phyloP scores from a whole-genome alignment of 108 stramenopile genomes.

The Craspedostauros australis region DNA sequence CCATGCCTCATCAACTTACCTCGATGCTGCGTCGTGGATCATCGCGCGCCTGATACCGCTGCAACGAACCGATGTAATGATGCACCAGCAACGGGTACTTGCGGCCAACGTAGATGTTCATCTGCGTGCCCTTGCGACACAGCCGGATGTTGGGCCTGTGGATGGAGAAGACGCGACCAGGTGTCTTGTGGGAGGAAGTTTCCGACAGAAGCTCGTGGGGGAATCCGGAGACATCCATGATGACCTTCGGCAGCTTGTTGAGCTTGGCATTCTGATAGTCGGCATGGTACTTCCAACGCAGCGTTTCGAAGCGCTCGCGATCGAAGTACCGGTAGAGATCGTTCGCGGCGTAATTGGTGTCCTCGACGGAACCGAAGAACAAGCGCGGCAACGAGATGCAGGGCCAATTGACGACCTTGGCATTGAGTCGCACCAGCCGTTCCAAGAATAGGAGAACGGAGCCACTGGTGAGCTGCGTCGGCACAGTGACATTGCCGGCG shows the following conservation, averaged over 20 bases:
- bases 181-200: too few species aligned
- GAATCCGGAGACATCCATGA: slow-evolving; percentile 21
- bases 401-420: slow-evolving; percentile 3
- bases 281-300: slow-evolving; percentile 13
- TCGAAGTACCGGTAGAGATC: too few species aligned
- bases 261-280: slow-evolving; percentile 7
- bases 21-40: background rate
- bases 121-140: slow-evolving; percentile 20
- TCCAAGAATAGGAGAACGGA: background rate
- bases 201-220: background rate
- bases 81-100: slow-evolving; percentile 10
- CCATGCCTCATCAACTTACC: too few species aligned
- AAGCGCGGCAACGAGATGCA: slow-evolving; percentile 10
- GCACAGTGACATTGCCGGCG: background rate
- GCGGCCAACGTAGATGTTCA: slow-evolving; percentile 5
- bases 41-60: background rate
- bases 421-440: background rate
- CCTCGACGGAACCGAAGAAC: slow-evolving; percentile 7
- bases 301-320: slow-evolving; percentile 12
- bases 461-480: background rate
- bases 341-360: too few species aligned
- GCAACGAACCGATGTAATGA: slow-evolving; percentile 18
- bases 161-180: slow-evolving; percentile 1
- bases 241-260: slow-evolving; percentile 24
- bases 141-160: slow-evolving; percentile 11